Conservation (phyloP, 2,329 filamentous ascomycete genomes). For the Herpotrichia juniperi region DNA sequence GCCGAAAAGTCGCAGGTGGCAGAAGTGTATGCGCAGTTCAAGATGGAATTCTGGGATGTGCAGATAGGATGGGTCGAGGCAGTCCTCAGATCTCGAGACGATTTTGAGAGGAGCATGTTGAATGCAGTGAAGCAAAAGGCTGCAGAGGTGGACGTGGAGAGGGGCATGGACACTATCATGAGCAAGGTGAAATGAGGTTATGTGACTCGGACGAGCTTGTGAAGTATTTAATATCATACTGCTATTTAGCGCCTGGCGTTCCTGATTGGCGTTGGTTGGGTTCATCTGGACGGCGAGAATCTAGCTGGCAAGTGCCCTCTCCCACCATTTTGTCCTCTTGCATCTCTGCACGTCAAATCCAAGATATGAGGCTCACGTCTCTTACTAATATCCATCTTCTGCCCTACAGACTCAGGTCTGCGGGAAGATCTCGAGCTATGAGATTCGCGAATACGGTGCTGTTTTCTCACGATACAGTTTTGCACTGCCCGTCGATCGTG, state of each 20-base stretch:
- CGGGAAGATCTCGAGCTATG: neutral
- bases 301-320: neutral
- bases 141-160: slow-evolving; percentile 80
- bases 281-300: neutral
- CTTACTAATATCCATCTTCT: neutral
- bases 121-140: slow-evolving; percentile 86
- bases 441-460: slow-evolving; percentile 1
- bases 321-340: neutral
- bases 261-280: neutral
- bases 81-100: slow-evolving; percentile 83
- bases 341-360: neutral
- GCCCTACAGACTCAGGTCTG: neutral
- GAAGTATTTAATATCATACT: neutral
- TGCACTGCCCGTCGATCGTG: neutral
- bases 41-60: slow-evolving; percentile 88
- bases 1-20: slow-evolving; percentile 76
- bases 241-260: neutral
- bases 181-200: slow-evolving; percentile 74
- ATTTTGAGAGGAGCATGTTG: slow-evolving; percentile 91
- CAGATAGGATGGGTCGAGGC: slow-evolving; percentile 96
- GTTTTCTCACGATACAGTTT: neutral
- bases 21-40: slow-evolving; percentile 82
- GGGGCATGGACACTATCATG: slow-evolving; percentile 95
- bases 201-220: neutral
- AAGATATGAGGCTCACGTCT: neutral